Evolutionary conservation across 208 protist species (phyloP).

Genomic region (Blastocrithidia nonstop): DNA sequence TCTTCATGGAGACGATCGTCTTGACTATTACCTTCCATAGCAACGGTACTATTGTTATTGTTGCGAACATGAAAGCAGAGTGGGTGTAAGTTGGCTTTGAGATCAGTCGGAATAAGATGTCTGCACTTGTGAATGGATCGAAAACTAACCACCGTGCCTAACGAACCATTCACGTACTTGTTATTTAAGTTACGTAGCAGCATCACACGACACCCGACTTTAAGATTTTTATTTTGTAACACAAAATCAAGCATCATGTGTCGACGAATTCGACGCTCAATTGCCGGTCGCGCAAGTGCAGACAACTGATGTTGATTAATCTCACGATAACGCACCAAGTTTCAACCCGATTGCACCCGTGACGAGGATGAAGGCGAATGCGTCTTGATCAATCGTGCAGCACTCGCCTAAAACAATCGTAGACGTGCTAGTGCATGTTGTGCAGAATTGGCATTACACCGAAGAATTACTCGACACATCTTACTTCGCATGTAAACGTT

Average conservation of each 20-base stretch:
- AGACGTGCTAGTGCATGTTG: no score
- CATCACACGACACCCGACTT: conserved; percentile 80
- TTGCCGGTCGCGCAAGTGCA: conserved; percentile 7
- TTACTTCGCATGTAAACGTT: no score
- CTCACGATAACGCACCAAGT: conserved; percentile 3
- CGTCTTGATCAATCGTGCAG: no score
- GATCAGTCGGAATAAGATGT: conserved; percentile 21
- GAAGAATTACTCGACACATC: no score
- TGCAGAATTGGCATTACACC: no score
- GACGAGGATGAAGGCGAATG: no score
- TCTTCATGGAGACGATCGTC: no score
- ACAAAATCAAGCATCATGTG: conserved; percentile 23
- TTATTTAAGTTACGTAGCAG: conserved; percentile 58
- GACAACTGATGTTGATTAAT: conserved; percentile 3
- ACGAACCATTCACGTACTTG: conserved; percentile 54
- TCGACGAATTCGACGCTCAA: conserved; percentile 16
- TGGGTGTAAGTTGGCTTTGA: conserved; percentile 10
- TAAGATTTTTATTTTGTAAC: conserved; percentile 57
- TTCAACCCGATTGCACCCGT: no score
- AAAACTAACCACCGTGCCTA: conserved; percentile 62
- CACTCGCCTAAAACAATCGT: no score
- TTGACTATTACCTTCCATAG: neutral
- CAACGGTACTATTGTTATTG: neutral
- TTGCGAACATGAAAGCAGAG: conserved; percentile 2
- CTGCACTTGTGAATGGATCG: conserved; percentile 8